Percentiles rank a stretch among this genome's conserved stretches.
phyloP scores from a whole-genome alignment of 2,329 filamentous ascomycete species.

The Incumbomyces delicatus region DNA sequence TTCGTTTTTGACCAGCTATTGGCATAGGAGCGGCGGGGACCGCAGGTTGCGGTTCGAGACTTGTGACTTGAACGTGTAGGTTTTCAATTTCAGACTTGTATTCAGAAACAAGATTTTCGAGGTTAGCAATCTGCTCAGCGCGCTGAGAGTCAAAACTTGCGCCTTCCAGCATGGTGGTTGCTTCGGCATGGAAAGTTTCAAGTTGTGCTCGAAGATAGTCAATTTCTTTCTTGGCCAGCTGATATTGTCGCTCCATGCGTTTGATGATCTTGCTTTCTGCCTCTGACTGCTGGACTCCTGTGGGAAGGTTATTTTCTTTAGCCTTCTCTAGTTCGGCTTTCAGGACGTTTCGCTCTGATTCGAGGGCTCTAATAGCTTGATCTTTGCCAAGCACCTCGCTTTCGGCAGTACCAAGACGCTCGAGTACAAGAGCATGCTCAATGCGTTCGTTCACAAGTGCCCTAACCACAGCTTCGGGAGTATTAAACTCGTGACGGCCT shows the following conservation, averaged over 20 bases:
- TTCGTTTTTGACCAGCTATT: slow-evolving; percentile 49
- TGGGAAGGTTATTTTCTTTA: slow-evolving; percentile 38
- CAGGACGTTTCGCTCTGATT: slow-evolving; percentile 58
- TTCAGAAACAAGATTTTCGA: slow-evolving; percentile 77
- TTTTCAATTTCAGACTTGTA: slow-evolving; percentile 73
- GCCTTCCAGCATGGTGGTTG: slow-evolving; percentile 71
- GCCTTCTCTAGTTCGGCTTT: slow-evolving; percentile 61
- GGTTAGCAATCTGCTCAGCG: slow-evolving; percentile 61
- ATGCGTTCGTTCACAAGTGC: slow-evolving; percentile 75
- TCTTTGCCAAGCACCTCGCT: slow-evolving; percentile 71
- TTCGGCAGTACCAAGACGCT: slow-evolving; percentile 68
- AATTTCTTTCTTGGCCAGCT: slow-evolving; percentile 79
- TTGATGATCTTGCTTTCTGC: slow-evolving; percentile 54
- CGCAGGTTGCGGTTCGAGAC: slow-evolving; percentile 42
- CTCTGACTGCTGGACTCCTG: slow-evolving; percentile 31
- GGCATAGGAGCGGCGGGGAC: slow-evolving; percentile 26
- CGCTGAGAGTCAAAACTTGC: slow-evolving; percentile 59
- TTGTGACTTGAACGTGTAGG: slow-evolving; percentile 64
- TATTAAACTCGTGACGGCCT: slow-evolving; percentile 63
- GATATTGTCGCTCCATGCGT: slow-evolving; percentile 75
- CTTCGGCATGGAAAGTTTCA: slow-evolving; percentile 78
- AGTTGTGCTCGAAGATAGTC: slow-evolving; percentile 90
- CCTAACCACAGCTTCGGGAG: slow-evolving; percentile 75
- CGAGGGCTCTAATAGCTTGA: slow-evolving; percentile 59
- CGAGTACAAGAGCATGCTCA: slow-evolving; percentile 67